phyloP scores from a whole-genome alignment of 2,329 filamentous ascomycete species.

The Aspergillus fumigatus region DNA sequence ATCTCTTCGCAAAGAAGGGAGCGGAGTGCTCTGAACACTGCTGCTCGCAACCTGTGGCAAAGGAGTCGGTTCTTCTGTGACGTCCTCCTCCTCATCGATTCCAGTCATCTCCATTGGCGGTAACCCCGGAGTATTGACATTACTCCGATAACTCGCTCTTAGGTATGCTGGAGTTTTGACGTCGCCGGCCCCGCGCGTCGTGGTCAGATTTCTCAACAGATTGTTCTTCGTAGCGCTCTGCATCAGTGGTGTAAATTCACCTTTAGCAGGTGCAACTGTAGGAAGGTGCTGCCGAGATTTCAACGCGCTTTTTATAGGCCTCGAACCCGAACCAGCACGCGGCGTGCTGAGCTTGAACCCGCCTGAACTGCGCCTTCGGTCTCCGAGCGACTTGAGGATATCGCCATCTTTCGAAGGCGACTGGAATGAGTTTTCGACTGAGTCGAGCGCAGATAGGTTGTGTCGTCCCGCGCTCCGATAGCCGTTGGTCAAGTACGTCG shows the following conservation, averaged over 20 bases:
- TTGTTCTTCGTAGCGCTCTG: slow-evolving; percentile 71
- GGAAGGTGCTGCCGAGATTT: slow-evolving; percentile 69
- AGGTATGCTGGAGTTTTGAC: slow-evolving; percentile 66
- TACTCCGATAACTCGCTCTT: slow-evolving; percentile 58
- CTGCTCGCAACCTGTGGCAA: slow-evolving; percentile 72
- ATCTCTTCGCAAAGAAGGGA: slow-evolving; percentile 62
- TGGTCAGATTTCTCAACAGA: slow-evolving; percentile 54
- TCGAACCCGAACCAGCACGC: slow-evolving; percentile 57
- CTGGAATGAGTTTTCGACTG: slow-evolving; percentile 80
- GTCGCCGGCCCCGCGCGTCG: slow-evolving; percentile 52
- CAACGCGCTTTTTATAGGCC: slow-evolving; percentile 48
- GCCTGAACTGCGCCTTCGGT: slow-evolving; percentile 49
- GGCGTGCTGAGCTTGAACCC: slow-evolving; percentile 67
- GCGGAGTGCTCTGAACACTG: slow-evolving; percentile 77
- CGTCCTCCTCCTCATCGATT: slow-evolving; percentile 59
- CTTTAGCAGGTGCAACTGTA: slow-evolving; percentile 49
- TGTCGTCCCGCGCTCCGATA: slow-evolving; percentile 50
- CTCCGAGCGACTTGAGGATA: slow-evolving; percentile 69
- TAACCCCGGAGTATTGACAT: slow-evolving; percentile 69
- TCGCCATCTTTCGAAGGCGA: slow-evolving; percentile 74
- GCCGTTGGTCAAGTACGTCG: slow-evolving; percentile 68
- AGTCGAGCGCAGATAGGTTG: slow-evolving; percentile 60
- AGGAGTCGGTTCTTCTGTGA: slow-evolving; percentile 65
- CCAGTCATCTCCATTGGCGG: slow-evolving; percentile 67
- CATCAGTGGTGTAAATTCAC: slow-evolving; percentile 91